Evolutionary conservation across 192 early-diverging fungal genomes (phyloP).

Genomic region (Mortierella hygrophila): DNA sequence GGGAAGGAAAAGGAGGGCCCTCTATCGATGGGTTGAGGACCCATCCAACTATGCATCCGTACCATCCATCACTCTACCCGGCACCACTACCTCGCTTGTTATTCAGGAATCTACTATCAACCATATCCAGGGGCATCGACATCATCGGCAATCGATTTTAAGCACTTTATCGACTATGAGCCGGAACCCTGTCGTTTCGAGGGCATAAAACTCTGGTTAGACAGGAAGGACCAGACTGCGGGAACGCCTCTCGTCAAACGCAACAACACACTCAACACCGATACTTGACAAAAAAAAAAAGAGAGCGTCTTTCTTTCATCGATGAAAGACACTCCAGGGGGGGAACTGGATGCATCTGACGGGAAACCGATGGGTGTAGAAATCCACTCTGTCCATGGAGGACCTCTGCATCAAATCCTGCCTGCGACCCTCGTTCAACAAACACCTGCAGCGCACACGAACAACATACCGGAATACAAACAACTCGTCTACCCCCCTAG

Average conservation of each 20-base stretch:
- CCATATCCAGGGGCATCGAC: neutral
- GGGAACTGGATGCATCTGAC: neutral
- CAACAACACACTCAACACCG: no score
- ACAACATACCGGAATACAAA: no score
- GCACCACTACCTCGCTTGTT: neutral
- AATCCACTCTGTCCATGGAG: neutral
- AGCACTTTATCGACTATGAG: no score
- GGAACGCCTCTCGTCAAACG: no score
- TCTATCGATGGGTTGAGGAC: neutral
- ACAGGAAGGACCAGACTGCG: no score
- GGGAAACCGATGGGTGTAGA: neutral
- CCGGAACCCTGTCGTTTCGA: no score
- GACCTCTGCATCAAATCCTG: neutral
- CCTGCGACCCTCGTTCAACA: neutral
- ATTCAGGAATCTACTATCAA: neutral
- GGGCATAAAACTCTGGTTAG: no score
- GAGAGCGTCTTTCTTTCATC: neutral
- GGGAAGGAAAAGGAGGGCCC: neutral
- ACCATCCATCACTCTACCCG: neutral
- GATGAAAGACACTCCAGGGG: neutral
- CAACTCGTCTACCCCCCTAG: no score
- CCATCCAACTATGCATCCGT: conserved; percentile 7
- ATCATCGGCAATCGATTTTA: neutral
- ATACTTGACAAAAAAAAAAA: no score
- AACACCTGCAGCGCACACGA: no score